A percentile compares a stretch with the other conserved stretches of the same genome.
phyloP scores from a whole-genome alignment of 495 filamentous ascomycete species.

The Penicillium bovifimosum region DNA sequence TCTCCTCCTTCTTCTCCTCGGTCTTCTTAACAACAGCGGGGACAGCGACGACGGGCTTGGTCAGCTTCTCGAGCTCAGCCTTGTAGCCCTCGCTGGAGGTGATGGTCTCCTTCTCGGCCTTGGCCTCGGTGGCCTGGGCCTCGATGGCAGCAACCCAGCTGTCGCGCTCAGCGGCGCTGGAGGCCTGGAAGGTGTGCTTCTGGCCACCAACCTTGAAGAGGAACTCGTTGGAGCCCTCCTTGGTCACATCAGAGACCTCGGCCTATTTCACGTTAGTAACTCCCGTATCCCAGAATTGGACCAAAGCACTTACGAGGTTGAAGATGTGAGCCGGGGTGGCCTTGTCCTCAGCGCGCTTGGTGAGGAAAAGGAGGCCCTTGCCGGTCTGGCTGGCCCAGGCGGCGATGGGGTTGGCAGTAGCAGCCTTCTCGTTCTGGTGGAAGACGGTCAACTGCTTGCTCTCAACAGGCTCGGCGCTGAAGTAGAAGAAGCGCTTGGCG shows the following conservation, averaged over 20 bases:
- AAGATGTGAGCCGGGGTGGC: constrained; percentile 71
- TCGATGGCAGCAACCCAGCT: constrained; percentile 80
- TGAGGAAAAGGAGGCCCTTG: constrained; percentile 90
- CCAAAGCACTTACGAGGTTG: constrained; percentile 61
- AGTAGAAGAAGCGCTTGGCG: constrained; percentile 87
- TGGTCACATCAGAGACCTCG: constrained; percentile 73
- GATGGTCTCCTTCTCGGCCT: constrained; percentile 63
- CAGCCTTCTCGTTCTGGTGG: constrained; percentile 80
- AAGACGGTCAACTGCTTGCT: constrained; percentile 66
- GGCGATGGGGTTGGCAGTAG: constrained; percentile 67
- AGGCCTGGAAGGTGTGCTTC: constrained; percentile 85
- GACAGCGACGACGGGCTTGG: constrained; percentile 39
- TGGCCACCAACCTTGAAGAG: constrained; percentile 74
- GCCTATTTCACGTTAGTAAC: constrained; percentile 47
- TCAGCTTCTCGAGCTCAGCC: constrained; percentile 64
- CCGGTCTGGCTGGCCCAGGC: constrained; percentile 91
- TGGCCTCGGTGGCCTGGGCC: constrained; percentile 70
- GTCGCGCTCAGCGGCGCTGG: constrained; percentile 70
- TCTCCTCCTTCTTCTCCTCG: constrained; percentile 46
- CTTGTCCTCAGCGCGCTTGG: constrained; percentile 82
- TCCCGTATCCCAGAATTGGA: not conserved
- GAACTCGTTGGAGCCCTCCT: constrained; percentile 74
- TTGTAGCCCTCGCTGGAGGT: constrained; percentile 72
- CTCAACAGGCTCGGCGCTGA: constrained; percentile 75
- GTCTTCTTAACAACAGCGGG: constrained; percentile 43